Conservation (phyloP, 23 red algal species). For the Cyanidioschyzon merolae region DNA sequence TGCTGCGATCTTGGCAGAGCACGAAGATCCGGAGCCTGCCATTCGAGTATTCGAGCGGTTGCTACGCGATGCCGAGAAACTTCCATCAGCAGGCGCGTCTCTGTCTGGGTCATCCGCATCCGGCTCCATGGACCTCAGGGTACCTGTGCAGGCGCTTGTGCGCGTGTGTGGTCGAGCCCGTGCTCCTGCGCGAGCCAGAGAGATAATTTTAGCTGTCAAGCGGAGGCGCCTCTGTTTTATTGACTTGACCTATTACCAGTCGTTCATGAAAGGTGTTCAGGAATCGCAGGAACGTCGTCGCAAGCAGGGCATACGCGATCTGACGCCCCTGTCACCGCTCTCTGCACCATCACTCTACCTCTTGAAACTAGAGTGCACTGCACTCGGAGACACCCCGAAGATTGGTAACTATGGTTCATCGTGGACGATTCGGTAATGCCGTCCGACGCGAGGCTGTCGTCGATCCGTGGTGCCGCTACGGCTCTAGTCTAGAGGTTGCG, state of each 20-base stretch:
- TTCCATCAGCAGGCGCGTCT: neutral
- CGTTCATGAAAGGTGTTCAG: constrained; percentile 11
- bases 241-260: neutral
- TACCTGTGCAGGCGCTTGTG: constrained; percentile 1
- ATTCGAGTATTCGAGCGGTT: neutral
- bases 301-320: neutral
- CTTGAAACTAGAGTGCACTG: neutral
- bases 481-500: no score
- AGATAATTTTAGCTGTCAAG: neutral
- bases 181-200: neutral
- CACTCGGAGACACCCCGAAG: neutral
- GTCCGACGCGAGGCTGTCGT: neutral
- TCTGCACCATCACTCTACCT: constrained; percentile 6
- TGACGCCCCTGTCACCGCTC: constrained; percentile 12
- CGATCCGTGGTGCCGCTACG: neutral
- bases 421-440: neutral
- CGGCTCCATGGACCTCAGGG: neutral
- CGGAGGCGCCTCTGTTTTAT: neutral
- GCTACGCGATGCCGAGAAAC: neutral
- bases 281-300: constrained; percentile 1
- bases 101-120: neutral
- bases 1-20: constrained; percentile 5
- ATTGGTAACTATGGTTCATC: no score
- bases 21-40: neutral
- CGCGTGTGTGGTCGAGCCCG: constrained; percentile 11